These are phyloP conservation scores for Neurospora hispaniola DNA, from an alignment of 495 filamentous ascomycete genomes.

Conservation along the genomic window DNA sequence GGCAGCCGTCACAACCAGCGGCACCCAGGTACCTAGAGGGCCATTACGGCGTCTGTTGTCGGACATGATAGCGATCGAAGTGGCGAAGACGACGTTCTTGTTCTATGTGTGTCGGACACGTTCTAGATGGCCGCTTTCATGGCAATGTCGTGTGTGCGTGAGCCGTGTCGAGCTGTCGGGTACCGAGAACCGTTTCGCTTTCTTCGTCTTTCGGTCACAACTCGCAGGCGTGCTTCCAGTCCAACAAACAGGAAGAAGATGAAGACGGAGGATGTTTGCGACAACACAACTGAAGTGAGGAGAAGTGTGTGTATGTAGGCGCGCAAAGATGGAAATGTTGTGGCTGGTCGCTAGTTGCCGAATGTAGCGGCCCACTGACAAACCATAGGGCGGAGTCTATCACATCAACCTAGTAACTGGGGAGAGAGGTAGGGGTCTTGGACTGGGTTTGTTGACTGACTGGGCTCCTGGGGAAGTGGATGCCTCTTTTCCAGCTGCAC, in stretches of 20 bases:
- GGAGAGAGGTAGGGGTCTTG: not conserved
- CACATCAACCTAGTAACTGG: not conserved
- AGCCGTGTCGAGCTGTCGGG: not conserved
- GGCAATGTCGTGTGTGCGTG: not conserved
- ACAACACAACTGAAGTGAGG: not conserved
- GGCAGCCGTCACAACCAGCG: constrained; percentile 71
- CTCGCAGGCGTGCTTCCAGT: not conserved
- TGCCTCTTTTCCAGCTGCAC: not conserved
- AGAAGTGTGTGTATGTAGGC: not conserved
- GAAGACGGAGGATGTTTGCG: not conserved
- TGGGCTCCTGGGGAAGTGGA: not conserved
- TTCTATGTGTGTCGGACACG: not conserved
- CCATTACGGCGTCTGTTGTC: not conserved
- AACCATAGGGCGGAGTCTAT: not conserved
- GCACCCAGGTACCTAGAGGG: constrained; percentile 48
- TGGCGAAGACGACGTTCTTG: not conserved
- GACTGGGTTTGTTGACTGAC: not conserved
- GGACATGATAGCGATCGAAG: not conserved
- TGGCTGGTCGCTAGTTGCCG: not conserved
- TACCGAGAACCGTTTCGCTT: not conserved
- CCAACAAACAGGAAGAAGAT: not conserved
- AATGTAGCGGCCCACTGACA: not conserved
- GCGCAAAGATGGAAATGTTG: not conserved
- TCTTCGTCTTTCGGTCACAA: not conserved
- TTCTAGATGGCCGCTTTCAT: not conserved